Conservation (phyloP, 2,329 filamentous ascomycete genomes). For the Fusarium pseudocircinatum region DNA sequence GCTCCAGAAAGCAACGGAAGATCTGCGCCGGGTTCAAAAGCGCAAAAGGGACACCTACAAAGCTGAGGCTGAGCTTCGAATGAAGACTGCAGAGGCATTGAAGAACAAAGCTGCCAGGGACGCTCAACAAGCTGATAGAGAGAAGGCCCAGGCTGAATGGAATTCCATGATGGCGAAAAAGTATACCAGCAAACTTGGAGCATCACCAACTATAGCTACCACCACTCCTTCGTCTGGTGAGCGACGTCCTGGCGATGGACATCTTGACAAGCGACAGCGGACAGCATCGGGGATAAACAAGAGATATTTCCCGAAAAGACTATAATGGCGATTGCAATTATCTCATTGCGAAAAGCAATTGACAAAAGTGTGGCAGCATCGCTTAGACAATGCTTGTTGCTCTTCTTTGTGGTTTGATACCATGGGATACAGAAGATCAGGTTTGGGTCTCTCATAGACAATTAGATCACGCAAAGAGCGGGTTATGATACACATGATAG, state of each 20-base stretch:
- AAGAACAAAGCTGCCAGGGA: neutral
- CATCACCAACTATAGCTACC: neutral
- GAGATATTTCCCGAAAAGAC: too few relatives aligned
- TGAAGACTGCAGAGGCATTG: rapidly evolving
- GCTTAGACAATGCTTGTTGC: neutral
- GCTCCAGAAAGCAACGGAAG: neutral
- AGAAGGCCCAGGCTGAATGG: neutral
- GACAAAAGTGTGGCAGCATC: neutral
- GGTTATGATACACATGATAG: neutral
- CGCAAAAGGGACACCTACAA: neutral
- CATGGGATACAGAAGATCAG: neutral
- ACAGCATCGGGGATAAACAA: neutral
- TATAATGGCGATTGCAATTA: neutral
- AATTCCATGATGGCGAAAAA: neutral
- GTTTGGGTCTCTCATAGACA: neutral
- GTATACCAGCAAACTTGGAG: neutral
- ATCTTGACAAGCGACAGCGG: neutral
- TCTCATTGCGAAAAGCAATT: neutral
- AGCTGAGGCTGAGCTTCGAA: neutral
- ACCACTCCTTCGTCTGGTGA: neutral
- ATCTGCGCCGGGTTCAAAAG: neutral
- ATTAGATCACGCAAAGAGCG: neutral
- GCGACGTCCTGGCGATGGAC: neutral
- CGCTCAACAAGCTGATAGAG: neutral
- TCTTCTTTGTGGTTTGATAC: neutral